A percentile compares a stretch with the other conserved stretches of the same genome.
Conservation (phyloP, 352 stramenopile species). For the Globisporangium yorkense region DNA sequence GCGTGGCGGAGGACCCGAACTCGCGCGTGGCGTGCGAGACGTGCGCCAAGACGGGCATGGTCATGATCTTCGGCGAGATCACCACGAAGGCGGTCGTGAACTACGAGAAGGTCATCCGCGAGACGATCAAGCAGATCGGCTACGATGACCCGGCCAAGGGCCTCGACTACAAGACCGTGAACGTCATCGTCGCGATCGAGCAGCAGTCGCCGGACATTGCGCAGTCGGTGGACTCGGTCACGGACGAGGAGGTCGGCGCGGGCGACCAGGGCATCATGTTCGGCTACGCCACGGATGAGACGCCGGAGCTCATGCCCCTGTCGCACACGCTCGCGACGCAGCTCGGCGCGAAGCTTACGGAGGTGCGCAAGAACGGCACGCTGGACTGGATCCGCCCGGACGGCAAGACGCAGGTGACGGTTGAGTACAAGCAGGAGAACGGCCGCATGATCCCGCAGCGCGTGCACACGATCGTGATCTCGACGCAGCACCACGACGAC, state of each 20-base stretch:
- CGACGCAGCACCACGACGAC: constrained; percentile 98
- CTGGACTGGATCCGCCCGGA: constrained; percentile 98
- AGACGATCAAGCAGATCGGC: constrained; percentile 98
- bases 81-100: constrained; percentile 98
- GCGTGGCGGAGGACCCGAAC: constrained; percentile 96
- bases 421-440: constrained; percentile 97
- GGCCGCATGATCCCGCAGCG: constrained; percentile 94
- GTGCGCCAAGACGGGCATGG: constrained; percentile 99
- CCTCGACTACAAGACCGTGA: constrained; percentile 99
- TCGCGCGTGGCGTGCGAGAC: constrained; percentile 98
- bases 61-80: constrained; percentile 99
- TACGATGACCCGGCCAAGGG: constrained; percentile 99
- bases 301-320: constrained; percentile 96
- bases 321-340: constrained; percentile 97
- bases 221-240: constrained; percentile 96
- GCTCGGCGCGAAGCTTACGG: constrained; percentile 95
- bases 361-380: constrained; percentile 98
- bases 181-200: constrained; percentile 99
- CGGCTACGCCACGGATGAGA: constrained; percentile 97
- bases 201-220: constrained; percentile 99
- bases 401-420: constrained; percentile 98
- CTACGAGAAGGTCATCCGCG: constrained; percentile 99
- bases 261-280: constrained; percentile 96
- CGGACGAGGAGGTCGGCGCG: constrained; percentile 96
- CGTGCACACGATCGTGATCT: constrained; percentile 99